Evolutionary conservation across 495 filamentous ascomycete genomes (phyloP), one percentile per base, ranked within the genome.

Genomic region (Penicillium taxi): DNA sequence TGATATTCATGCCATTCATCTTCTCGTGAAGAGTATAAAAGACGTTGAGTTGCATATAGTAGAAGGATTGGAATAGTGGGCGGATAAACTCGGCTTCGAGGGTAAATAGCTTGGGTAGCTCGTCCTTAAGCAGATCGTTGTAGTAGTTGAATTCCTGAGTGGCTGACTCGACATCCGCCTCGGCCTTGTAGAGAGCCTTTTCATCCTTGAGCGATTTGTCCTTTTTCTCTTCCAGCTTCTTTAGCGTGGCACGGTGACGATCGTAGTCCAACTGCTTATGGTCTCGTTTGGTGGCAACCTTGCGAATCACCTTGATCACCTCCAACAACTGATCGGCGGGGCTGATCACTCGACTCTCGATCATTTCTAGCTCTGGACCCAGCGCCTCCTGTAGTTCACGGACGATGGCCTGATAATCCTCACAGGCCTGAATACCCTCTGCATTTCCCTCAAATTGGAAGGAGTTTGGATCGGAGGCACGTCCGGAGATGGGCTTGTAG

Each of bases 11-110:
- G 38, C 71, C 79, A 61, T 96, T 91, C 93, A 96, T 96, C 60
- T 77, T 83, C 62, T 99, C 91, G 60, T 99, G 91, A 22, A 99
- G 70, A 1, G 93, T 96, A 62, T 99, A 99, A 64, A 96, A 99
- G 43, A 99, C 88, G 59, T 99, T 99, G 37, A 99, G 76, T 59
- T 99, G 91, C 93, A 99, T 96, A 70, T 99, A 99, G 65, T 99
- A 99, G 69, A 96, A 99, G 21, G 87, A 94, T 51, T 96, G 93
- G 73, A 99, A 99, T 6, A 99, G 73, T 9, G 91, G 91, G 39
- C 82, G 81, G 60, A 99, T 99, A 64, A 99, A 96, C 56, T 99
- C 85, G 39, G 86, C 74, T 59, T 96, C 93, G n/a, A 96, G 77
- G 13, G 59, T 50, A 63, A 99, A 99, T 4, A 99, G 72, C 58